phyloP scores from a whole-genome alignment of 305 asterid species.

The Fraxinus baroniana region DNA sequence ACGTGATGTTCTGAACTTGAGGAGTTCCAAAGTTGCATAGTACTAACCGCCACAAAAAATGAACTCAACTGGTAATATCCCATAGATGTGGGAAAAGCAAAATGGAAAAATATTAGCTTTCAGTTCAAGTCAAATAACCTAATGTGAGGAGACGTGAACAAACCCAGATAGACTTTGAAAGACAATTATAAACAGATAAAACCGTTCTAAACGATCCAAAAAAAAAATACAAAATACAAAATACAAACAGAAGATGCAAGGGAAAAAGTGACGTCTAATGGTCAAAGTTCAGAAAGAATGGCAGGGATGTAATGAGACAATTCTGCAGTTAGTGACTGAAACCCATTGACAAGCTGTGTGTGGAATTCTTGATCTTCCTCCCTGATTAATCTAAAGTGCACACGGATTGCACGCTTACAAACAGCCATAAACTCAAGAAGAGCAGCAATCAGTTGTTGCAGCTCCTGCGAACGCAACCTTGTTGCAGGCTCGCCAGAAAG shows the following conservation, averaged over 20 bases:
- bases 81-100: too few species aligned
- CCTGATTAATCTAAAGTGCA: constrained; percentile 85
- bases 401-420: constrained; percentile 96
- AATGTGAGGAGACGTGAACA: too few species aligned
- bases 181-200: not conserved
- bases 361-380: constrained; percentile 98
- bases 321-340: constrained; percentile 98
- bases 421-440: constrained; percentile 98
- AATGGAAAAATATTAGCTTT: too few species aligned
- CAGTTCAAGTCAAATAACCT: too few species aligned
- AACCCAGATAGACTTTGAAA: not conserved
- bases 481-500: constrained; percentile 99
- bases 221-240: not conserved
- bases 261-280: not conserved
- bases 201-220: not conserved
- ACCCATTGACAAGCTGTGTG: constrained; percentile 95
- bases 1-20: too few species aligned
- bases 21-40: too few species aligned
- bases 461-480: constrained; percentile 90
- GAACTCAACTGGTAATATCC: too few species aligned
- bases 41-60: too few species aligned
- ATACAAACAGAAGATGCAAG: not conserved
- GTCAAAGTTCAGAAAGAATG: constrained; percentile 92
- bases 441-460: constrained; percentile 95
- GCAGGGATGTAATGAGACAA: constrained; percentile 98